Evolutionary conservation across 1,284 basidiomycete species (phyloP).

Genomic region (Entoloma clypeatum): DNA sequence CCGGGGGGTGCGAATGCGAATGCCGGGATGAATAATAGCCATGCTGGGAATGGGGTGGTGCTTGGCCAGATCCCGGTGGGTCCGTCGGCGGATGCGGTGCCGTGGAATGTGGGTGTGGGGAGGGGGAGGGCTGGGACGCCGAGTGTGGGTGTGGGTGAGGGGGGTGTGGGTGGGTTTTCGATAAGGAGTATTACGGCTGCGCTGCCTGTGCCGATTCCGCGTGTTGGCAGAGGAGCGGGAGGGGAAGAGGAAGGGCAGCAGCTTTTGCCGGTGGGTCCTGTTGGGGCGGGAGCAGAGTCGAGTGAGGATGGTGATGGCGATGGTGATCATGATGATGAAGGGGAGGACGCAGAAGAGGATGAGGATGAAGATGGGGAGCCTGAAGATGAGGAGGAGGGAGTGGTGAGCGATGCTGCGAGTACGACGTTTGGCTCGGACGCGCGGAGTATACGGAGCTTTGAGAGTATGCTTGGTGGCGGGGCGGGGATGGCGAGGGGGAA

Average conservation of each 20-base stretch:
- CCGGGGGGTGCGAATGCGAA: too few relatives aligned
- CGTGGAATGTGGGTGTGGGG: constrained; percentile 42
- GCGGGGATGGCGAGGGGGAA: constrained; percentile 36
- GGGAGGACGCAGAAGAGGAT: constrained; percentile 31
- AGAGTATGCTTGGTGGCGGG: constrained; percentile 77
- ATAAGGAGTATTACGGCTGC: constrained; percentile 73
- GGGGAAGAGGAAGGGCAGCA: constrained; percentile 63
- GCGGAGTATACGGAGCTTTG: constrained; percentile 76
- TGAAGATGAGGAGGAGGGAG: constrained; percentile 29
- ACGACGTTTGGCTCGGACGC: constrained; percentile 45
- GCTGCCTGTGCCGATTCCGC: constrained; percentile 32
- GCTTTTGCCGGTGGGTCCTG: constrained; percentile 52
- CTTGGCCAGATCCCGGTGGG: too few relatives aligned
- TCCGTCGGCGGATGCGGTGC: constrained; percentile 16
- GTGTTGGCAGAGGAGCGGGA: constrained; percentile 33
- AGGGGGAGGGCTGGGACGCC: constrained; percentile 60
- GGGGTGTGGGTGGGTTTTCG: constrained; percentile 75
- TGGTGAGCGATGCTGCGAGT: constrained; percentile 33
- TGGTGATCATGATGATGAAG: constrained; percentile 29
- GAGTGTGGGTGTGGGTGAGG: constrained; percentile 46
- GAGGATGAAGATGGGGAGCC: constrained; percentile 36
- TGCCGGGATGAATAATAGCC: too few relatives aligned
- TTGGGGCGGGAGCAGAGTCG: constrained; percentile 27
- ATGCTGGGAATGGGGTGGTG: too few relatives aligned
- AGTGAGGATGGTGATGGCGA: constrained; percentile 34